These are phyloP conservation scores for Nicotiana rustica DNA, from an alignment of 305 asterid genomes.

Conservation along the genomic window DNA sequence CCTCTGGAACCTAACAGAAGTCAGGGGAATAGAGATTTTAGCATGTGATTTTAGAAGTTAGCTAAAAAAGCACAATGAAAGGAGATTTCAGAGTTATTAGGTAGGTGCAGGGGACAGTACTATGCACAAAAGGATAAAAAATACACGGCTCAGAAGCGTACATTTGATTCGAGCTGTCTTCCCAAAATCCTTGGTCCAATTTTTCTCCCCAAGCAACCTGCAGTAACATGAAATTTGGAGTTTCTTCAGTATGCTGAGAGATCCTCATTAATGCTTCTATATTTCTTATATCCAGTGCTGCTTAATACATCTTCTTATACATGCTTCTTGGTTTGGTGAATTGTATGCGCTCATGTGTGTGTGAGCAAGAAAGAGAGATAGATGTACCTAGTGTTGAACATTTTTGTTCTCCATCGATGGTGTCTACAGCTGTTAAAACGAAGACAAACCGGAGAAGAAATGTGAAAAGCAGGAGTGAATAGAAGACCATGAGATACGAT, in stretches of 20 bases:
- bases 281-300: not conserved
- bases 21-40: not conserved
- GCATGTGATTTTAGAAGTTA: conserved; percentile 5
- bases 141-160: conserved; percentile 41
- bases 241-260: conserved; percentile 11
- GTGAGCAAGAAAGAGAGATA: not conserved
- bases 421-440: conserved; percentile 76
- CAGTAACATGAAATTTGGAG: conserved; percentile 33
- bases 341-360: no score
- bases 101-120: not conserved
- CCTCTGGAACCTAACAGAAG: conserved; percentile 66
- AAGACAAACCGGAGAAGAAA: conserved; percentile 87
- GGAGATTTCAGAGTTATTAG: not conserved
- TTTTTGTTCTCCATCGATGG: conserved; percentile 72
- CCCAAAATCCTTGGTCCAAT: conserved; percentile 83
- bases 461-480: conserved; percentile 73
- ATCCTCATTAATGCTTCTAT: not conserved
- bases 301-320: conserved; percentile 9
- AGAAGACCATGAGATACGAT: conserved; percentile 80
- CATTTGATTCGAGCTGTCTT: conserved; percentile 63
- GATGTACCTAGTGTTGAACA: conserved; percentile 75
- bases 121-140: not conserved
- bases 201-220: conserved; percentile 89
- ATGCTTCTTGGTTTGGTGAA: not conserved
- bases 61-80: not conserved